phyloP scores from a whole-genome alignment of 768 basidiomycete genomes.

The Filobasidium floriforme region DNA sequence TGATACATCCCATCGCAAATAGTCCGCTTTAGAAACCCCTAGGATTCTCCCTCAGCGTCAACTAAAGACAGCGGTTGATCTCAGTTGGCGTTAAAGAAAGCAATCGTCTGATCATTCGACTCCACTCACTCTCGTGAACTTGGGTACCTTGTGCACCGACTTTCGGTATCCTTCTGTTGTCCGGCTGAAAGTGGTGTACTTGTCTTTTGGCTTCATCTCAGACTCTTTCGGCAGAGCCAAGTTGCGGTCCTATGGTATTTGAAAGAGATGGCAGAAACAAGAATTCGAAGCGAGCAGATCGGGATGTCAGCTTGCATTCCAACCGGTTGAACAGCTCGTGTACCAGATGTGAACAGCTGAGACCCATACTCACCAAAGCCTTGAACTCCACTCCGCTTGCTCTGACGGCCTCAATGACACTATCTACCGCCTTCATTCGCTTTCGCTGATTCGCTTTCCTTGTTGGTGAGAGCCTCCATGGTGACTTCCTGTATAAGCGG shows the following conservation, averaged over 20 bases:
- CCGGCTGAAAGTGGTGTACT: conserved; percentile 82
- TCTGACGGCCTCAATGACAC: conserved; percentile 79
- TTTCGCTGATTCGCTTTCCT: conserved; percentile 86
- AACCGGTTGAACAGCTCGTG: no score
- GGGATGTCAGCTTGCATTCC: no score
- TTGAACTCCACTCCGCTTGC: conserved; percentile 70
- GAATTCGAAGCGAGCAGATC: no score
- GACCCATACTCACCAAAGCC: conserved; percentile 59
- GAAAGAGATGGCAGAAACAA: background rate
- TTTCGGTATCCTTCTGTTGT: conserved; percentile 72
- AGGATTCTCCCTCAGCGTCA: conserved; percentile 80
- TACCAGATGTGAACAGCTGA: no score
- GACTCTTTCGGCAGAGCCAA: conserved; percentile 82
- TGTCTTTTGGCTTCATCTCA: conserved; percentile 73
- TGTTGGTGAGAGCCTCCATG: conserved; percentile 83
- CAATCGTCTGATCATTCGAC: background rate
- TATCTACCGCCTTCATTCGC: conserved; percentile 84
- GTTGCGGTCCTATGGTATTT: conserved; percentile 55
- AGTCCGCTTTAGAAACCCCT: conserved; percentile 66
- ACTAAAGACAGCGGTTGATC: conserved; percentile 41
- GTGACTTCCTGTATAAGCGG: conserved; percentile 67
- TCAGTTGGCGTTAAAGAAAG: conserved; percentile 40
- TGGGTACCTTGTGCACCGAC: conserved; percentile 94
- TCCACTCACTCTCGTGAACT: conserved; percentile 75
- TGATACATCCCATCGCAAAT: background rate